Conservation (phyloP, 805 yeast species). For the Candida bentonensis region DNA sequence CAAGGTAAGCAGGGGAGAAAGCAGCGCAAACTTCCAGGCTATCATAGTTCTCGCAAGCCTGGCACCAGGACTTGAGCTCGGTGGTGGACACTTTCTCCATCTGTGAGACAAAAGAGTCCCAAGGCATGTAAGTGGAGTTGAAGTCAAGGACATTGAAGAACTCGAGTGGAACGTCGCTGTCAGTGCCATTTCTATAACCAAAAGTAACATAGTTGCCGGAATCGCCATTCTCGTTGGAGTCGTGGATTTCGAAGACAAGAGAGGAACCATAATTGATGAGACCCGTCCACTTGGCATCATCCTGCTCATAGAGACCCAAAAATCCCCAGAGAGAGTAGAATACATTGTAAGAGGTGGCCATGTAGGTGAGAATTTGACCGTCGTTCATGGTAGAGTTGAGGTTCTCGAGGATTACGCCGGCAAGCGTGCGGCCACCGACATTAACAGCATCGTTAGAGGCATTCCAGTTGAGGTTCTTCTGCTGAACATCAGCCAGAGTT, state of each 20-base stretch:
- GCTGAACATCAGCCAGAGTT: slow-evolving; percentile 26
- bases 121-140: slow-evolving; percentile 20
- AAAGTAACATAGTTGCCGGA: slow-evolving; percentile 27
- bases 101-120: slow-evolving; percentile 23
- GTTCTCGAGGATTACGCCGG: slow-evolving; percentile 23
- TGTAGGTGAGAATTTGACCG: slow-evolving; percentile 28
- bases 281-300: slow-evolving; percentile 28
- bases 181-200: slow-evolving; percentile 32
- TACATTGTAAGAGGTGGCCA: slow-evolving; percentile 33
- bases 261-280: slow-evolving; percentile 35
- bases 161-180: slow-evolving; percentile 18
- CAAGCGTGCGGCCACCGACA: slow-evolving; percentile 30
- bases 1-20: not conserved
- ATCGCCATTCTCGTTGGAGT: slow-evolving; percentile 10
- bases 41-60: slow-evolving; percentile 18
- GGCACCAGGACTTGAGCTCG: slow-evolving; percentile 27
- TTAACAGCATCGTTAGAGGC: slow-evolving; percentile 18
- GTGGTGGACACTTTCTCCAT: slow-evolving; percentile 19
- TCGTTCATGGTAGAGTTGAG: slow-evolving; percentile 24
- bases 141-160: slow-evolving; percentile 28
- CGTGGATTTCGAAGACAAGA: slow-evolving; percentile 29
- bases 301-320: slow-evolving; percentile 21
- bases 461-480: slow-evolving; percentile 25
- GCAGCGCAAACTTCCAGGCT: not conserved
- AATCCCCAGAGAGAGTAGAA: slow-evolving; percentile 29